Conservation (phyloP, 2,329 filamentous ascomycete genomes). For the Acrocalymma vagum region DNA sequence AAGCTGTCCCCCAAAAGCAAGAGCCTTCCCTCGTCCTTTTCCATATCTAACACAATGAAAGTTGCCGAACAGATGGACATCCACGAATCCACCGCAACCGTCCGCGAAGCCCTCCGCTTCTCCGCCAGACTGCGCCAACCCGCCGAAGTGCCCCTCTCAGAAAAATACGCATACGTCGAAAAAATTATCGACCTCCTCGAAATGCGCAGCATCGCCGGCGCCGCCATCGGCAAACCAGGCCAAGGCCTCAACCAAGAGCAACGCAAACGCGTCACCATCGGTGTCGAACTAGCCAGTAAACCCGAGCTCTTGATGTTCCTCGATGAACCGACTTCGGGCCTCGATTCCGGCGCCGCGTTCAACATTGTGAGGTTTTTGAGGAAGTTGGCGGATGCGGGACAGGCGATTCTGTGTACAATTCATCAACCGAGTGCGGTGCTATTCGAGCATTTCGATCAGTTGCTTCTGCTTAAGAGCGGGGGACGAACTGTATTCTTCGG, state of each 20-base stretch:
- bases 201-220: conserved; percentile 71
- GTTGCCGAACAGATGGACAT: conserved; percentile 75
- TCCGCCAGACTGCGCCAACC: conserved; percentile 70
- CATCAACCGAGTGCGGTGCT: conserved; percentile 74
- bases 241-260: conserved; percentile 66
- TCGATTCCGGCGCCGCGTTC: conserved; percentile 74
- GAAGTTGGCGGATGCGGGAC: conserved; percentile 71
- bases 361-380: conserved; percentile 71
- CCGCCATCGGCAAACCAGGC: conserved; percentile 67
- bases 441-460: conserved; percentile 72
- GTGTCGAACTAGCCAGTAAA: conserved; percentile 68
- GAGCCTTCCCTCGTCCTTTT: too few species aligned
- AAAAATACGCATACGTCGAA: conserved; percentile 73
- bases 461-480: conserved; percentile 70
- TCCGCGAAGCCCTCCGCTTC: conserved; percentile 71
- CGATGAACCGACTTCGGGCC: conserved; percentile 78
- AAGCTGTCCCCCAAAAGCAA: too few species aligned
- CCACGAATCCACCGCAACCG: conserved; percentile 68
- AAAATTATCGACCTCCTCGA: conserved; percentile 70
- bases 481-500: conserved; percentile 75
- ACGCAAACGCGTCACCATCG: conserved; percentile 71
- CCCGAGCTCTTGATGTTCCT: conserved; percentile 79
- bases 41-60: too few species aligned
- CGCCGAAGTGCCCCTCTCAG: conserved; percentile 62
- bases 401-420: conserved; percentile 74